phyloP scores from a whole-genome alignment of 768 basidiomycete genomes.

The Suillus tomentosus region DNA sequence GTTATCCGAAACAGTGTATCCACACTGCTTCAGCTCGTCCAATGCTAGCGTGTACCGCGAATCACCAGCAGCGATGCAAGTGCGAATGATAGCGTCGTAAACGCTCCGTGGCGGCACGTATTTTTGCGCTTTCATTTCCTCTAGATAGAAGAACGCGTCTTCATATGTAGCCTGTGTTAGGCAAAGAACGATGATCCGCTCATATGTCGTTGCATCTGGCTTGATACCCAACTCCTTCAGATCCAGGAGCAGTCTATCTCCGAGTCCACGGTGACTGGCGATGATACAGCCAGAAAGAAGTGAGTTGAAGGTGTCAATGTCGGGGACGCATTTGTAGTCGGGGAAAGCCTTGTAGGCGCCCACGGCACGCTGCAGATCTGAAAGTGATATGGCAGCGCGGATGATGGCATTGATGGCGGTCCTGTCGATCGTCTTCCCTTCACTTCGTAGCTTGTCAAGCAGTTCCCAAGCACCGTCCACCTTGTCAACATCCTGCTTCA shows the following conservation, averaged over 20 bases:
- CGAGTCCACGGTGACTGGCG: slow-evolving; percentile 63
- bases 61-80: slow-evolving; percentile 59
- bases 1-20: slow-evolving; percentile 41
- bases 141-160: slow-evolving; percentile 86
- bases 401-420: slow-evolving; percentile 68
- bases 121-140: slow-evolving; percentile 76
- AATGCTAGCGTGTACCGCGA: slow-evolving; percentile 62
- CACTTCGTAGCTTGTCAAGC: slow-evolving; percentile 60
- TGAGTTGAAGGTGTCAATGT: slow-evolving; percentile 66
- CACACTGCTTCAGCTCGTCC: slow-evolving; percentile 69
- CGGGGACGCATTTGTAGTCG: slow-evolving; percentile 57
- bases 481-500: slow-evolving; percentile 48
- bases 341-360: slow-evolving; percentile 69
- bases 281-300: slow-evolving; percentile 67
- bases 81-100: slow-evolving; percentile 62
- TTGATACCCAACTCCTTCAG: slow-evolving; percentile 58
- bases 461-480: slow-evolving; percentile 67
- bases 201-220: slow-evolving; percentile 64
- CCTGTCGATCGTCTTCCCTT: slow-evolving; percentile 54
- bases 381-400: slow-evolving; percentile 57
- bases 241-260: slow-evolving; percentile 65
- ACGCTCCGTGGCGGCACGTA: slow-evolving; percentile 53
- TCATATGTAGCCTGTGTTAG: slow-evolving; percentile 75
- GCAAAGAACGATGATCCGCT: slow-evolving; percentile 67
- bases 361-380: slow-evolving; percentile 75